Base-by-base conservation (phyloP, 2,329 filamentous ascomycete species). In the Balansia obtecta region DNA sequence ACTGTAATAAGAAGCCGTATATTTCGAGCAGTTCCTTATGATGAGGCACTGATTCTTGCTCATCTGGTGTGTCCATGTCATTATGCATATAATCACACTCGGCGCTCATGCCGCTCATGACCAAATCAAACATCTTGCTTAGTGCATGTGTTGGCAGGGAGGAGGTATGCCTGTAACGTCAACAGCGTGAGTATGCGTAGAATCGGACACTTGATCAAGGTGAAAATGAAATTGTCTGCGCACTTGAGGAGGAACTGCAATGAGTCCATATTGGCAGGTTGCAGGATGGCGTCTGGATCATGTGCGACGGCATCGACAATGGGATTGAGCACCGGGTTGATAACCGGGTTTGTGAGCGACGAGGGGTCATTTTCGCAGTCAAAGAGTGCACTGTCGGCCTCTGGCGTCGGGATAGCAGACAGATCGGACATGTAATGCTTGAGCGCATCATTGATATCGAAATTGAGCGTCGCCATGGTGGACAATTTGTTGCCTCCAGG, bases 401-500 rank as follows among this genome's bases (percentile, higher is more conserved):
- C 91, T 42, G 86, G 83, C 2, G 90, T 96, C 8, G 85, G 75
- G 50, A 97, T 86, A 39, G 81, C 79, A 44, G 82, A 75, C 9
- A 93, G 91, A 66, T 97, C 91, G 70, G 88, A 94, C 79, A 96
- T 87, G 71, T 96, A 98, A 66, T 88, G 80, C 75, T 95, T 96
- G 68, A 97, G 85, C 57, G 89, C 88, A 73, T 95, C 86, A 67
- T 96, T 95, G 69, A 98, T 88, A 68, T 97, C 88, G 71, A 98
- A 98, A 63, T 84, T 79, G 65, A 89, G 79, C 72, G 86, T 86
- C 62, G 75, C 85, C 82, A 85, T 85, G 65, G 56, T 67, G 60
- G 66, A 58, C 62, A 61, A 58, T 50, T 48, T 53, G 54, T 50
- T 54, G 53, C 58, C 56, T 46, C 33, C 27, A 40, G 55, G 52